A percentile compares a stretch with the other conserved stretches of the same genome.
phyloP scores from a whole-genome alignment of 495 filamentous ascomycete species.

The Xylaria grammica region DNA sequence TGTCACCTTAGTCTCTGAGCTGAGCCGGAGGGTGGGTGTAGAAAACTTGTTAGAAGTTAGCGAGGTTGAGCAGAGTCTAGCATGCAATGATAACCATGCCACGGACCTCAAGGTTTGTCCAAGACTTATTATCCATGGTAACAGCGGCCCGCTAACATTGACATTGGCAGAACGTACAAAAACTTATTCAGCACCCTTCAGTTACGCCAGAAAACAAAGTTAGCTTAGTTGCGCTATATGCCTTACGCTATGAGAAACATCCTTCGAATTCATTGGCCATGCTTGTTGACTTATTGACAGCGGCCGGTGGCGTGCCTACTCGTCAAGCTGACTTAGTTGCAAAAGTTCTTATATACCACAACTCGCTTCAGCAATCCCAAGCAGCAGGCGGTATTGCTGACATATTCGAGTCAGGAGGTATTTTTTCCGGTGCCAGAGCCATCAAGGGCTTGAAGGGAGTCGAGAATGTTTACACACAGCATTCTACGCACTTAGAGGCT shows the following conservation, averaged over 20 bases:
- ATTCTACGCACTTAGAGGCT: slow-evolving; percentile 84
- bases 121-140: neutral
- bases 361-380: slow-evolving; percentile 76
- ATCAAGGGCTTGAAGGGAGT: slow-evolving; percentile 97
- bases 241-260: slow-evolving; percentile 86
- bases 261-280: slow-evolving; percentile 78
- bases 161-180: slow-evolving; percentile 73
- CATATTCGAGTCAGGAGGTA: slow-evolving; percentile 87
- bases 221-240: slow-evolving; percentile 87
- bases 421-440: slow-evolving; percentile 87
- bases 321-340: slow-evolving; percentile 74
- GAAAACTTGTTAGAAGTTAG: slow-evolving; percentile 90
- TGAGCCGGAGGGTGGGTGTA: slow-evolving; percentile 82
- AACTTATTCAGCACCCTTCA: slow-evolving; percentile 74
- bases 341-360: slow-evolving; percentile 80
- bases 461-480: slow-evolving; percentile 98
- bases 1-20: slow-evolving; percentile 91
- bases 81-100: slow-evolving; percentile 93
- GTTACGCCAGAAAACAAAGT: slow-evolving; percentile 82
- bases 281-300: slow-evolving; percentile 82
- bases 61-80: slow-evolving; percentile 94
- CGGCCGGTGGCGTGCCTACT: slow-evolving; percentile 74
- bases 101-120: slow-evolving; percentile 77
- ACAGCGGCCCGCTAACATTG: neutral
- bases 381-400: slow-evolving; percentile 79